These are phyloP conservation scores for Ceratobasidium papillatum DNA, from an alignment of 1,284 basidiomycete species.

Conservation along the genomic window DNA sequence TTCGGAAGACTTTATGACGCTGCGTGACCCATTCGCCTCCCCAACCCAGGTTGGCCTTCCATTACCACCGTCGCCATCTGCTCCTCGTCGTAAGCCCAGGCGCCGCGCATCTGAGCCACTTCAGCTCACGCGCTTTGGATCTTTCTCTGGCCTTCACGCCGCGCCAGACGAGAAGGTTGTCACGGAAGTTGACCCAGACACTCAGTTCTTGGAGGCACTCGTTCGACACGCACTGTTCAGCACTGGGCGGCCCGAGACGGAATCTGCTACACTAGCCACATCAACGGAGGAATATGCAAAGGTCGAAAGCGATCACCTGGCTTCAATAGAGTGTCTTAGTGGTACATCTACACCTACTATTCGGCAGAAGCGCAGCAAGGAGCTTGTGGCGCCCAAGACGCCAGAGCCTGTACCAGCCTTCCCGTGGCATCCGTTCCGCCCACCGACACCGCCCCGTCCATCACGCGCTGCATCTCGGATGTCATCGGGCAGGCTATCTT, in stretches of 20 bases:
- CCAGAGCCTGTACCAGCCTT: neutral
- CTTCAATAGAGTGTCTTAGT: neutral
- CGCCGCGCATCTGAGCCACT: constrained; percentile 33
- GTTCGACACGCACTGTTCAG: constrained; percentile 30
- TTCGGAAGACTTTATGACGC: constrained; percentile 35
- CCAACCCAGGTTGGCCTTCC: constrained; percentile 26
- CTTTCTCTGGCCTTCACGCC: constrained; percentile 8
- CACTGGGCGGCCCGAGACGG: constrained; percentile 3
- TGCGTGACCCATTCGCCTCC: constrained; percentile 31
- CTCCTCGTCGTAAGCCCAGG: constrained; percentile 26
- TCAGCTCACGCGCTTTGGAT: constrained; percentile 27
- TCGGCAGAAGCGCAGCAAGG: constrained; percentile 16
- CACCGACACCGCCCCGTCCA: constrained; percentile 9
- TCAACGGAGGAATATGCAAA: neutral
- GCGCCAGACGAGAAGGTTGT: constrained; percentile 3
- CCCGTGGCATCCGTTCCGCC: constrained; percentile 19
- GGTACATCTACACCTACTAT: constrained; percentile 24
- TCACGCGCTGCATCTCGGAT: neutral
- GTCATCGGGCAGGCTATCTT: neutral
- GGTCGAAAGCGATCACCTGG: neutral
- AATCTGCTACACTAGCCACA: neutral
- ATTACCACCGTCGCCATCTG: constrained; percentile 17
- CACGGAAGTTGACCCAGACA: constrained; percentile 17
- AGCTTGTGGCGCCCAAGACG: neutral
- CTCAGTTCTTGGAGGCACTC: constrained; percentile 25